Percentiles rank a stretch among this genome's conserved stretches.
Conservation (phyloP, 2,329 filamentous ascomycete species). For the Aureobasidium sp. region DNA sequence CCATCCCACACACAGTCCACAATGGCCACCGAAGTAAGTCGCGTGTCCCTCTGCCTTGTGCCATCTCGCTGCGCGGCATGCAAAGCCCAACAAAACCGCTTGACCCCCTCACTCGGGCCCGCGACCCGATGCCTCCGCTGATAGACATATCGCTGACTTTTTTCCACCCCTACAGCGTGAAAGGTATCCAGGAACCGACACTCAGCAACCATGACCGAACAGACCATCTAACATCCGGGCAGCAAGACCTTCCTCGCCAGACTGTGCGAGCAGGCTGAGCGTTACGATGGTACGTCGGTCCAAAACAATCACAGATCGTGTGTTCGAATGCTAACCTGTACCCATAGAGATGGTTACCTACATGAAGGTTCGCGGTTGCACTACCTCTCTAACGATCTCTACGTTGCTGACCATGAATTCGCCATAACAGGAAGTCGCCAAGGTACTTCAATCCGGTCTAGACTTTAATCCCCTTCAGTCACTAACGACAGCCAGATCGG, state of each 20-base stretch:
- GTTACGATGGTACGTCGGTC: conserved; percentile 74
- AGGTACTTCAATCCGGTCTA: conserved; percentile 45
- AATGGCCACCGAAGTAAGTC: conserved; percentile 15
- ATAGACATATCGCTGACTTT: conserved; percentile 26
- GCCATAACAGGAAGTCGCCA: conserved; percentile 72
- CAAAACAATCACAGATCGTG: not conserved
- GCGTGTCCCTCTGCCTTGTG: not conserved
- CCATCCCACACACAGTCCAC: not conserved
- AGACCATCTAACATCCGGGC: conserved; percentile 30
- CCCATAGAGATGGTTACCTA: conserved; percentile 84
- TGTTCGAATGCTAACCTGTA: conserved; percentile 19
- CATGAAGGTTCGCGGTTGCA: conserved; percentile 68
- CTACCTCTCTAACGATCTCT: not conserved
- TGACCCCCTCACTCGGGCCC: conserved; percentile 6
- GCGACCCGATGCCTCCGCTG: conserved; percentile 1
- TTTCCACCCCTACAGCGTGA: conserved; percentile 34
- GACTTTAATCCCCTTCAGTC: not conserved
- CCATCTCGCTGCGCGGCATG: not conserved
- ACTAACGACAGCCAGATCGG: conserved; percentile 41
- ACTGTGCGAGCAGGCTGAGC: conserved; percentile 99
- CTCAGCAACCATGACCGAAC: not conserved
- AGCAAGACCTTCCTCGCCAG: conserved; percentile 99
- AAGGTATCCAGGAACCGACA: conserved; percentile 30
- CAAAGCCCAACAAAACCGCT: conserved; percentile 15
- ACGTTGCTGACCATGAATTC: conserved; percentile 17